phyloP scores from a whole-genome alignment of 805 yeast genomes.

The Sugiyamaella qingdaonensis region DNA sequence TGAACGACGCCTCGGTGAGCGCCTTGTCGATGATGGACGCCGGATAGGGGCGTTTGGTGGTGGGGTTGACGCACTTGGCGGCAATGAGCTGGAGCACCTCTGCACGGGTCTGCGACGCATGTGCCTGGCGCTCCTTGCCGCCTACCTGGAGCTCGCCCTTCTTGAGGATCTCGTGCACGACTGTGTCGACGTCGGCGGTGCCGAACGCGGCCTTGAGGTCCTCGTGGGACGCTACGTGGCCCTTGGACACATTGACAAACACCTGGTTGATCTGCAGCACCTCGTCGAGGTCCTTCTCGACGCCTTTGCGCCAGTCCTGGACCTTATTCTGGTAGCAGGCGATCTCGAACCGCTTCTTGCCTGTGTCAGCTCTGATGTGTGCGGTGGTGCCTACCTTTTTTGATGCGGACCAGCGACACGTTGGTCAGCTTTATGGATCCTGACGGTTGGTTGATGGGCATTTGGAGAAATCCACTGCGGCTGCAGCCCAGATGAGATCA shows the following conservation, averaged over 20 bases:
- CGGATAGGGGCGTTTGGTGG: constrained; percentile 84
- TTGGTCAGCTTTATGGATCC: constrained; percentile 88
- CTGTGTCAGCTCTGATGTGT: constrained; percentile 9
- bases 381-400: constrained; percentile 46
- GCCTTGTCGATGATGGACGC: constrained; percentile 92
- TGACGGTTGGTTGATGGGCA: constrained; percentile 73
- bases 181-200: constrained; percentile 66
- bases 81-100: constrained; percentile 80
- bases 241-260: constrained; percentile 87
- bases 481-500: background rate
- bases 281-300: constrained; percentile 92
- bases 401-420: constrained; percentile 87
- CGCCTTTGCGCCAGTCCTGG: constrained; percentile 85
- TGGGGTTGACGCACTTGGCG: constrained; percentile 88
- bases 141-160: constrained; percentile 94
- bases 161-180: constrained; percentile 73
- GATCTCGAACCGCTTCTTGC: constrained; percentile 82
- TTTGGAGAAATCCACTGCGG: background rate
- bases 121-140: constrained; percentile 84
- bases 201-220: constrained; percentile 73
- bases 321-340: constrained; percentile 97
- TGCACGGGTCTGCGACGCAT: constrained; percentile 66
- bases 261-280: constrained; percentile 96
- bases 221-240: constrained; percentile 84
- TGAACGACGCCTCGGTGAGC: constrained; percentile 68